Evolutionary conservation across 257 asterid species (phyloP).

Genomic region (Prunella vulgaris): DNA sequence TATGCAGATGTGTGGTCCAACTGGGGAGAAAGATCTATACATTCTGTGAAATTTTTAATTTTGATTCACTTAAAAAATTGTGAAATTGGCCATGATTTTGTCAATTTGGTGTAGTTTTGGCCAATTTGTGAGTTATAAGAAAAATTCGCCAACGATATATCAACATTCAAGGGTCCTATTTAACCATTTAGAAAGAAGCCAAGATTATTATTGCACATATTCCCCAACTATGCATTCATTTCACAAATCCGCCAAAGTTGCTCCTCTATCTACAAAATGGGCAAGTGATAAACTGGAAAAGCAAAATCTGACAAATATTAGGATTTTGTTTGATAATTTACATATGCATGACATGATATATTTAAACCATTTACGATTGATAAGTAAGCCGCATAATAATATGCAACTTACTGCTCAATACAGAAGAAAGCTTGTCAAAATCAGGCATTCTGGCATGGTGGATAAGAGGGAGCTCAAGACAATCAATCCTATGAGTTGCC

Average conservation of each 20-base stretch:
- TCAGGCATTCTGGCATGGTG: constrained; percentile 19
- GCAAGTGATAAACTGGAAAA: background rate
- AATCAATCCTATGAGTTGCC: constrained; percentile 18
- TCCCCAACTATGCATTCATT: background rate
- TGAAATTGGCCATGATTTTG: background rate
- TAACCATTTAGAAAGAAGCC: background rate
- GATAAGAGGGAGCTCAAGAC: constrained; percentile 27
- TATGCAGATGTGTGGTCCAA: background rate
- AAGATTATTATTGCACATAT: background rate
- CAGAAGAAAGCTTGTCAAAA: constrained; percentile 17
- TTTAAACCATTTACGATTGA: background rate
- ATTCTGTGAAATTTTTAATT: background rate
- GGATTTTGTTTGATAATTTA: background rate
- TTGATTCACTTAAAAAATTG: background rate
- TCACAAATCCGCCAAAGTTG: background rate
- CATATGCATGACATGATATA: background rate
- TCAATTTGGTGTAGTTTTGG: background rate
- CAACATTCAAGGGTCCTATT: background rate
- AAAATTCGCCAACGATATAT: background rate
- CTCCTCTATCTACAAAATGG: background rate
- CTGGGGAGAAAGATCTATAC: background rate
- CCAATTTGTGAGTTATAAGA: background rate
- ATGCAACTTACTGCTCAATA: constrained; percentile 17
- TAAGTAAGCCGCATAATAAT: background rate
- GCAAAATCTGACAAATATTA: background rate